Evolutionary conservation across 345 rosid genomes (phyloP), one percentile per base, ranked within the genome.

Genomic region (Cochlearia excelsa): DNA sequence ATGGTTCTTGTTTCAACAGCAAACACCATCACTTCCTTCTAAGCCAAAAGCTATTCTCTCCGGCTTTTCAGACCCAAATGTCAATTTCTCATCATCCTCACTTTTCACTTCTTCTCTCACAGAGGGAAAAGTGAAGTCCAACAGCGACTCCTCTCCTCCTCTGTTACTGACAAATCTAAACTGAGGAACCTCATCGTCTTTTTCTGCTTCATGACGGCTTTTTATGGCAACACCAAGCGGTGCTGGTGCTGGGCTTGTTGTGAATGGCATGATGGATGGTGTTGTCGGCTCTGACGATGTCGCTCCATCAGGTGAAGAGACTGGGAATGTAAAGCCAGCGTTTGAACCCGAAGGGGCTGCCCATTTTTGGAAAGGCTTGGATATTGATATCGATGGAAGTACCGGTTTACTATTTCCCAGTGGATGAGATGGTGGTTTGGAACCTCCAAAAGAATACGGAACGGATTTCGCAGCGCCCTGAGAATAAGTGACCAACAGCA

Each of bases 231-330:
- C 34, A 29, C 48, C 60, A 2, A 8, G 27, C 63, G 49, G 16
- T 55, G n/a, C n/a, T 54, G 65, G 58, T 47, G 53, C 1, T 60
- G 67, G 46, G 57, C 57, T 62, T 34, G 57, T 59, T 59, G 75
- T 52, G 28, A 74, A 77, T 27, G 93, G 93, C 70, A 71, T 50
- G 77, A 86, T 70, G 41, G 98, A 76, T 6, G 96, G 96, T 0
- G 97, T 86, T 46, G 91, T 94, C 43, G 93, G 91, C 81, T 92
- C 97, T 29, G 89, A 79, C 4, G 66, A 68, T 8, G 73, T 8
- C 31, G 59, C 67, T 9, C 84, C 85, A 33, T 75, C 69, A 9
- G 84, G 57, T 56, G 82, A 63, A 65, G 91, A 69, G 56, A 84
- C 76, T 1, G 88, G 95, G 73, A 92, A 92, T 33, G 83, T 80